Evolutionary conservation across 2,329 filamentous ascomycete species (phyloP), one percentile per base, ranked within the genome.

Genomic region (Magnaporthiopsis rhizophila): DNA sequence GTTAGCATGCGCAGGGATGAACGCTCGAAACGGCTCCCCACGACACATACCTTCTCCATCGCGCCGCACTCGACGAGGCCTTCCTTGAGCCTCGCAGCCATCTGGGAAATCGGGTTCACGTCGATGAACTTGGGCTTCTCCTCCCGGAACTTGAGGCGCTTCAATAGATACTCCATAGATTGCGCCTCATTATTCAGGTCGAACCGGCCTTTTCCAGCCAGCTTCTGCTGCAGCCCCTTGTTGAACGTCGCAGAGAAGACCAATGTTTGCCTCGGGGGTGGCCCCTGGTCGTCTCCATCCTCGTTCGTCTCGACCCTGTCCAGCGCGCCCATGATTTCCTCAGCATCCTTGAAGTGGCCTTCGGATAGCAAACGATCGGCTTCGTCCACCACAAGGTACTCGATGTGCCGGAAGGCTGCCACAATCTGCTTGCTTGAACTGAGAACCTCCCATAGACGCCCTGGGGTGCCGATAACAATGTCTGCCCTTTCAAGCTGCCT

Each of bases 211-310:
- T 92, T 96, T 32, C 91, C 90, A 1, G 90, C 87, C 15, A 99
- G 83, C 74, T 97, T 98, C 70, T 94, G 91, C 73, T 98, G 94
- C 36, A 99, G 78, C 0, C 89, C 88, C 72, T 93, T 94, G 73
- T 96, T 90, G 75, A 99, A 97, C 0, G 95, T 99, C 0, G 95
- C 95, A 0, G 95, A 98, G 75, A 99, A 99, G 26, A 99, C 92
- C 0, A 99, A 83, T 0, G 93, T 98, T 73, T 99, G 95, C 57
- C 94, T 81, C 21, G 83, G 72, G 13, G 75, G 68, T 8, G 75
- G 71, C 0, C 79, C 75, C 13, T 82, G 80, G 3, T 83, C 79
- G 0, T 80, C 80, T 8, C 80, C 78, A 0, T 80, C 78, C n/a
- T 80, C 78, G 2, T 80, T 81, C 2, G 91, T 89, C 59, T 91